These are phyloP conservation scores for Monilinia aucupariae DNA, from an alignment of 2,329 filamentous ascomycete species.

Conservation along the genomic window DNA sequence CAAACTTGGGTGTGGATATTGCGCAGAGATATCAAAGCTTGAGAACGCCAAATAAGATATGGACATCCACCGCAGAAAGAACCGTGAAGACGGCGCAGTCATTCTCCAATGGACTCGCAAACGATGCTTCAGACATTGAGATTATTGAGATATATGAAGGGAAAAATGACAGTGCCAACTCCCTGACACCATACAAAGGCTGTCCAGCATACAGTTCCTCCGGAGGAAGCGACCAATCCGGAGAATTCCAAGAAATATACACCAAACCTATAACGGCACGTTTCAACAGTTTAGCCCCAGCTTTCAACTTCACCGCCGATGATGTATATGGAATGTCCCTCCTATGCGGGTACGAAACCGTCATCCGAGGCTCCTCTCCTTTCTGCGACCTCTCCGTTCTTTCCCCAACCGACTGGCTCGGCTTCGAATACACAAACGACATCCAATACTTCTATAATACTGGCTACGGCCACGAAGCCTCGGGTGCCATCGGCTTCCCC, in stretches of 20 bases:
- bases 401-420: conserved; percentile 43
- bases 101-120: conserved; percentile 44
- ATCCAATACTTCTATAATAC: conserved; percentile 47
- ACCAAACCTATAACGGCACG: conserved; percentile 46
- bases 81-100: conserved; percentile 45
- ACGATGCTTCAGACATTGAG: conserved; percentile 40
- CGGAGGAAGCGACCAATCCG: conserved; percentile 43
- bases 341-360: conserved; percentile 47
- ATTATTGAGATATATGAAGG: conserved; percentile 43
- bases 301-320: conserved; percentile 48
- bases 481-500: conserved; percentile 45
- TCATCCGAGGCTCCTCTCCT: conserved; percentile 44
- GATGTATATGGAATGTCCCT: conserved; percentile 48
- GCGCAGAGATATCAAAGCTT: conserved; percentile 35
- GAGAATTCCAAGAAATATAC: conserved; percentile 40
- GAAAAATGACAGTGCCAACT: conserved; percentile 44
- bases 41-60: conserved; percentile 43
- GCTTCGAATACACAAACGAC: conserved; percentile 47
- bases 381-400: conserved; percentile 44
- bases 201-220: conserved; percentile 48
- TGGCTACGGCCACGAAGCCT: conserved; percentile 46
- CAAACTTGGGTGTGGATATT: conserved; percentile 30
- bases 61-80: conserved; percentile 48
- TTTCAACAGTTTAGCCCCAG: conserved; percentile 41
- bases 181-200: conserved; percentile 49